Conservation (phyloP, 345 rosid genomes). For the Lumnitzera racemosa region DNA sequence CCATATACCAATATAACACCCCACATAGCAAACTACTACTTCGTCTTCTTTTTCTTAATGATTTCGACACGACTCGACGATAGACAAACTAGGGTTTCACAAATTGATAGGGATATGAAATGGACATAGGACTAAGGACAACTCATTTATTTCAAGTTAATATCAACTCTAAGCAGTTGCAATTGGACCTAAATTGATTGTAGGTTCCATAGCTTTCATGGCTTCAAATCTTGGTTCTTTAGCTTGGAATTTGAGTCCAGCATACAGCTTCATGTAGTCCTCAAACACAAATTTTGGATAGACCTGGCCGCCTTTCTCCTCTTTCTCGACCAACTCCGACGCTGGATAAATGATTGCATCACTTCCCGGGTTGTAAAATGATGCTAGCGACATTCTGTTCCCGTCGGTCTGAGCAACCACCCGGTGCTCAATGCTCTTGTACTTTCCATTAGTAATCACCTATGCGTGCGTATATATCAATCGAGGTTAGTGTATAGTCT, state of each 20-base stretch:
- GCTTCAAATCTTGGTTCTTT: conserved; percentile 88
- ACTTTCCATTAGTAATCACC: conserved; percentile 91
- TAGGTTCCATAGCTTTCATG: conserved; percentile 44
- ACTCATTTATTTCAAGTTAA: too few species aligned
- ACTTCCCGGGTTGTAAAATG: conserved; percentile 84
- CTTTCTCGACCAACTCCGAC: conserved; percentile 41
- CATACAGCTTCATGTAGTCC: conserved; percentile 85
- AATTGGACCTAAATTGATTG: conserved; percentile 21
- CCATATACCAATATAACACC: too few species aligned
- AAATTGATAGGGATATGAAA: too few species aligned
- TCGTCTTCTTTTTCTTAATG: too few species aligned
- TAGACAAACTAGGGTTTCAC: too few species aligned
- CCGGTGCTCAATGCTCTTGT: conserved; percentile 78
- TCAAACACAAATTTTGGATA: conserved; percentile 83
- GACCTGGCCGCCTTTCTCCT: conserved; percentile 15
- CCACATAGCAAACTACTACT: too few species aligned
- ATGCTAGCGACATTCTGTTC: conserved; percentile 80
- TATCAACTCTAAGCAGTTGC: conserved; percentile 21
- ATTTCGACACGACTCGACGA: too few species aligned
- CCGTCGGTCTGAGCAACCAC: conserved; percentile 72
- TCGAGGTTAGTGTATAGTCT: too few species aligned
- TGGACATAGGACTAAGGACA: too few species aligned
- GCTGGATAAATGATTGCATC: conserved; percentile 81
- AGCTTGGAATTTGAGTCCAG: conserved; percentile 68
- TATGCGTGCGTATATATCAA: conserved; percentile 3